Conservation (phyloP, 2,329 filamentous ascomycete species). For the Didymella keratinophila region DNA sequence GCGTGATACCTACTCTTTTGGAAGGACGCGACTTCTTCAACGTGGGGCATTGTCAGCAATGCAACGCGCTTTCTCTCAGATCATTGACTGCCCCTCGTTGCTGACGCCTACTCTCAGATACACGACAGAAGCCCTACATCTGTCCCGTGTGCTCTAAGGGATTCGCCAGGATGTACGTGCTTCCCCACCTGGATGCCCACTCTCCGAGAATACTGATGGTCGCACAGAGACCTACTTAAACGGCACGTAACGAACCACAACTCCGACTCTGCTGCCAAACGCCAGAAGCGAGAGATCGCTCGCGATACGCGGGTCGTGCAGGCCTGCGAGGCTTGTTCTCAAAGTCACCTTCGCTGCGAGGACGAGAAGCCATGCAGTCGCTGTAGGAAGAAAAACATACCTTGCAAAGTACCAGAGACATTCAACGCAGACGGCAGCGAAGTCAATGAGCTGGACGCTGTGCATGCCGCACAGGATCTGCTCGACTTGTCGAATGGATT, state of each 20-base stretch:
- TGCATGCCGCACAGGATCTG: conserved; percentile 43
- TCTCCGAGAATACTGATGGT: conserved; percentile 14
- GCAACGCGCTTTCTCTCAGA: background rate
- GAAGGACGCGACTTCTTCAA: background rate
- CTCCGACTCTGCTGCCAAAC: conserved; percentile 45
- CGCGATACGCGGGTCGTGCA: conserved; percentile 49
- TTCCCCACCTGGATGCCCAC: background rate
- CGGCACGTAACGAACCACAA: conserved; percentile 58
- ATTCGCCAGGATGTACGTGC: conserved; percentile 54
- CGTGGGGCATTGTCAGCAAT: background rate
- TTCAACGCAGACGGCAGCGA: conserved; percentile 25
- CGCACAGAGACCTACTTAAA: conserved; percentile 57
- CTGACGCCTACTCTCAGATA: conserved; percentile 37
- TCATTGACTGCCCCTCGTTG: background rate
- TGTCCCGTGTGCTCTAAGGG: conserved; percentile 57
- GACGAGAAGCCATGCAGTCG: conserved; percentile 63
- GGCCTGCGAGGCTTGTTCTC: conserved; percentile 62
- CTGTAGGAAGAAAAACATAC: conserved; percentile 59
- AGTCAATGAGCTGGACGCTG: conserved; percentile 33
- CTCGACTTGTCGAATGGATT: conserved; percentile 40
- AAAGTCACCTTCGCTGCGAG: conserved; percentile 62
- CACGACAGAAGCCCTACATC: conserved; percentile 56
- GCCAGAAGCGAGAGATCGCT: conserved; percentile 35
- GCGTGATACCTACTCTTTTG: background rate
- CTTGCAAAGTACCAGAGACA: conserved; percentile 48